Evolutionary conservation across 2,329 filamentous ascomycete genomes (phyloP), one percentile per base, ranked within the genome.

Genomic region (Fusarium papillatum): DNA sequence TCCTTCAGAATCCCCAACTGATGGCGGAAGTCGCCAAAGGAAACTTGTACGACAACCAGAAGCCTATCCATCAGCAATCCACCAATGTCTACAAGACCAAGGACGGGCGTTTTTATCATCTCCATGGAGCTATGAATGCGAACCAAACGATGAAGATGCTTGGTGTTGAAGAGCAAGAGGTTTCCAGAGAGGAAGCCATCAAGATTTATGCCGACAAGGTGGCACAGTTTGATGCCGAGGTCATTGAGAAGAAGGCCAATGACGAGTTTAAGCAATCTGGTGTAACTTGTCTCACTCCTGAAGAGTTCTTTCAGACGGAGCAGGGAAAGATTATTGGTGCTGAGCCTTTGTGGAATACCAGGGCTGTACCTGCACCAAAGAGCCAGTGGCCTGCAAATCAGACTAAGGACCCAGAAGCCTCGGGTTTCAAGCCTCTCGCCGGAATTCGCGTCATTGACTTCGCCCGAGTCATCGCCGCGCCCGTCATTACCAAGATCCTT

Each of bases 241-340:
- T 8, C 14, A 24, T 60, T 22, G 57, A 60, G 36, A 60, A 60
- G 57, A 5, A 14, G 36, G 57, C 57, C 57, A 60, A 48, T n/a
- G 57, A 60, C 36, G 36, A 60, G 34, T 39, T 60, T 1, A 38
- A 38, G 11, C 34, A 60, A 38, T 81, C 82, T 2, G 82, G 83
- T 6, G 79, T 79, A 0, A 78, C 81, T 9, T 83, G 81, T 39
- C 73, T 81, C 31, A 82, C 82, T 6, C 81, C 81, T 0, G 81
- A 82, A 24, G 82, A 83, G 66, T 84, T 83, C 59, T 76, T 78
- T 29, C 74, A 66, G 14, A 81, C 72, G 36, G 78, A 80, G 64
- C 71, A 73, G n/a, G 71, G 71, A 10, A 73, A 68, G 29, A 50
- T 68, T n/a, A 73, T 73, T 31, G 31, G 60, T 17, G 26, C 39